These are phyloP conservation scores for Metschnikowia bowlesiae DNA, from an alignment of 805 yeast species.

Conservation along the genomic window DNA sequence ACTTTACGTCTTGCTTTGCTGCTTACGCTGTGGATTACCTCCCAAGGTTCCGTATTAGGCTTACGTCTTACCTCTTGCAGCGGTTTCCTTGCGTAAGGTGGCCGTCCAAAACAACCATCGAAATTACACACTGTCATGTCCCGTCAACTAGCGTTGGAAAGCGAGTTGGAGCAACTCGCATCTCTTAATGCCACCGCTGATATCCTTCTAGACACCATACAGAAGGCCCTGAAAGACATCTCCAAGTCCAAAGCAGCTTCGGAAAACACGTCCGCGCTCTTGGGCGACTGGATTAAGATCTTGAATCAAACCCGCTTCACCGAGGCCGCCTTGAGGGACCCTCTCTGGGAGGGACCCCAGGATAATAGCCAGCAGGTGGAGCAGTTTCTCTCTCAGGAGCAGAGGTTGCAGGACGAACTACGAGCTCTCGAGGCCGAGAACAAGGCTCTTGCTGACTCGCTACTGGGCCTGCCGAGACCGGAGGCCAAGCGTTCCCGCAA, in stretches of 20 bases:
- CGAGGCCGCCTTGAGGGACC: slow-evolving; percentile 24
- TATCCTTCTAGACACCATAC: slow-evolving; percentile 26
- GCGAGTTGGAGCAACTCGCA: slow-evolving; percentile 22
- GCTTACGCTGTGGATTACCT: too few species aligned
- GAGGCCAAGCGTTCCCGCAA: slow-evolving; percentile 22
- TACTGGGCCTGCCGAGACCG: slow-evolving; percentile 24
- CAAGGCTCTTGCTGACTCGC: slow-evolving; percentile 15
- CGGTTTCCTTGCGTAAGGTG: too few species aligned
- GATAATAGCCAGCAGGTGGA: slow-evolving; percentile 20
- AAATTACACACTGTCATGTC: slow-evolving; percentile 5
- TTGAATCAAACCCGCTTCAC: slow-evolving; percentile 60
- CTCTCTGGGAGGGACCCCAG: slow-evolving; percentile 19
- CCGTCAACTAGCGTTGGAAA: slow-evolving; percentile 18
- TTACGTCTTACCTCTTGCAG: too few species aligned
- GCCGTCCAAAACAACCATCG: too few species aligned
- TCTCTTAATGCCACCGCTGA: slow-evolving; percentile 31
- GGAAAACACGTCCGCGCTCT: slow-evolving; percentile 43
- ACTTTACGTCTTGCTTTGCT: too few species aligned
- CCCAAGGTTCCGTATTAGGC: too few species aligned
- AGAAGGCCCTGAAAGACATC: slow-evolving; percentile 26
- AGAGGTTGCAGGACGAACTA: slow-evolving; percentile 22
- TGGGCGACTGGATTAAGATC: slow-evolving; percentile 59
- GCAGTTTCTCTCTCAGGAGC: slow-evolving; percentile 19
- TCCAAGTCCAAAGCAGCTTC: slow-evolving; percentile 37
- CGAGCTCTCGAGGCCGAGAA: slow-evolving; percentile 26